Evolutionary conservation across 257 asterid species (phyloP).

Genomic region (Petunia axillaris): DNA sequence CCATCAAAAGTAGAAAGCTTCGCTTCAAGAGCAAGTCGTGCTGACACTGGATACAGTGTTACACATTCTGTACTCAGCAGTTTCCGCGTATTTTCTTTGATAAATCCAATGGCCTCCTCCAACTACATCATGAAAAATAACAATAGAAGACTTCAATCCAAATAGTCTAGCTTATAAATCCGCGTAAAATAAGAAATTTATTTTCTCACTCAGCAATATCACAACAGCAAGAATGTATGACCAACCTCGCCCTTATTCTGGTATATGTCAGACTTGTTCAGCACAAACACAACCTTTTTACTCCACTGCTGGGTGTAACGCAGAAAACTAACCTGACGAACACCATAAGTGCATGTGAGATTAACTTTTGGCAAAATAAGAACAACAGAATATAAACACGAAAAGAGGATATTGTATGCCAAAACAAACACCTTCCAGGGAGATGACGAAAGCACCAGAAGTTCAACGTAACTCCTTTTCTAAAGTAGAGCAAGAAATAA

Average conservation of each 20-base stretch:
- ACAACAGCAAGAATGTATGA: conserved; percentile 33
- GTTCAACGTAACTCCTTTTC: no score
- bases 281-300: conserved; percentile 85
- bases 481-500: neutral
- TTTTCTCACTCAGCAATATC: conserved; percentile 27
- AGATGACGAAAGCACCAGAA: neutral
- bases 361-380: conserved; percentile 38
- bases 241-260: conserved; percentile 73
- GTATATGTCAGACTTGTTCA: conserved; percentile 89
- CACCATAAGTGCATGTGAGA: conserved; percentile 29
- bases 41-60: conserved; percentile 81
- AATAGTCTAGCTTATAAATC: conserved; percentile 18
- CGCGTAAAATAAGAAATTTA: conserved; percentile 23
- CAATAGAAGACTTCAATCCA: conserved; percentile 25
- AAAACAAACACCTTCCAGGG: neutral
- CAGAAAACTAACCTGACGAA: conserved; percentile 78
- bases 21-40: conserved; percentile 85
- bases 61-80: conserved; percentile 75
- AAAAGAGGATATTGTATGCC: neutral
- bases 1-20: conserved; percentile 59
- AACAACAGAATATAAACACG: neutral
- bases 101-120: conserved; percentile 78
- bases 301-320: conserved; percentile 96
- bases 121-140: conserved; percentile 55
- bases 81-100: conserved; percentile 75